phyloP scores from a whole-genome alignment of 192 early-diverging fungal genomes.

The Tieghemiomyces parasiticus region DNA sequence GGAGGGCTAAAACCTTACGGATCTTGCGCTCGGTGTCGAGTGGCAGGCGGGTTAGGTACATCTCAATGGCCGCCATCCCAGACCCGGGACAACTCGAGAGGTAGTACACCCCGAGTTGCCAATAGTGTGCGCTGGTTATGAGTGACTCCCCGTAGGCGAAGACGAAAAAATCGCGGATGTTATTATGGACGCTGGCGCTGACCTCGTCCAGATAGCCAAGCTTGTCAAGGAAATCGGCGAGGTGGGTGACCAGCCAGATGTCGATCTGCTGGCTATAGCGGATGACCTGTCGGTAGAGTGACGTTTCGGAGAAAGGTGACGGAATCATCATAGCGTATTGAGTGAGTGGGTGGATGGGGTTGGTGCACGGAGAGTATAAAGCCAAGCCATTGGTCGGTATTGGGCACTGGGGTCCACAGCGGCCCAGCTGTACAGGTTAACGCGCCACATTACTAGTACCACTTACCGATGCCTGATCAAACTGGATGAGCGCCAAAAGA shows the following conservation, averaged over 20 bases:
- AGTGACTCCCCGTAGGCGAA: slow-evolving; percentile 20
- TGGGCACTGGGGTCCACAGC: too few species aligned
- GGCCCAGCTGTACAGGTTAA: too few species aligned
- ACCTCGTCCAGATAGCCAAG: slow-evolving; percentile 32
- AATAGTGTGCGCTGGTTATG: slow-evolving; percentile 22
- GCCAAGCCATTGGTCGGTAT: too few species aligned
- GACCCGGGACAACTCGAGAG: slow-evolving; percentile 16
- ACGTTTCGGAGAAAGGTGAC: too few species aligned
- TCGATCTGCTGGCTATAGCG: too few species aligned
- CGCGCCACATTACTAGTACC: too few species aligned
- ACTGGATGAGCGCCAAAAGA: too few species aligned
- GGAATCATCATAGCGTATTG: too few species aligned
- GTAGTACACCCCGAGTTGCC: slow-evolving; percentile 38
- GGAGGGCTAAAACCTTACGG: slow-evolving; percentile 35
- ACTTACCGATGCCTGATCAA: too few species aligned
- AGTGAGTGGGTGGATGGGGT: too few species aligned
- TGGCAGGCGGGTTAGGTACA: slow-evolving; percentile 29
- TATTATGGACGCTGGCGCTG: slow-evolving; percentile 18
- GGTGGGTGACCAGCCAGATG: slow-evolving; percentile 44
- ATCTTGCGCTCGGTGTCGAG: slow-evolving; percentile 30
- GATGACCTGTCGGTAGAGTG: too few species aligned
- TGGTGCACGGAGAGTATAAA: too few species aligned
- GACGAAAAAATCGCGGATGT: slow-evolving; percentile 18
- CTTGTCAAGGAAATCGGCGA: slow-evolving; percentile 39
- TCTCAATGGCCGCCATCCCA: slow-evolving; percentile 14